These are phyloP conservation scores for Peronospora belbahrii DNA, from an alignment of 352 stramenopile genomes.

Conservation along the genomic window DNA sequence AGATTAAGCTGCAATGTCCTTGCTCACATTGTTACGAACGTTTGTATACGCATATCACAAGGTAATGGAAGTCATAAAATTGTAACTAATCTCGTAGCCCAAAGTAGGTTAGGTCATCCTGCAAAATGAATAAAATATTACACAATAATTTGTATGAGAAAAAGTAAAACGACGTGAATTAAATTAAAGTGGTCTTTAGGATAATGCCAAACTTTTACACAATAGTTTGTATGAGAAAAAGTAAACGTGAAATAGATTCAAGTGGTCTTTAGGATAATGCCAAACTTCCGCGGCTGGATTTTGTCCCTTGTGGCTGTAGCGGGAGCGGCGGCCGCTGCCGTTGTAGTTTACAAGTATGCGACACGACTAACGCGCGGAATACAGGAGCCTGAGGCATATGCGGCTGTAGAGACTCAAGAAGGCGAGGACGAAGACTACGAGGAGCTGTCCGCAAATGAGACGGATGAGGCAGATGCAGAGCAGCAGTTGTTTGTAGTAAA, in stretches of 20 bases:
- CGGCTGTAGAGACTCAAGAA: conserved; percentile 12
- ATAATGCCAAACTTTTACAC: conserved; percentile 38
- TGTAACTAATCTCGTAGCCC: too few relatives aligned
- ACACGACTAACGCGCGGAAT: conserved; percentile 30
- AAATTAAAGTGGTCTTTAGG: background rate
- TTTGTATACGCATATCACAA: too few relatives aligned
- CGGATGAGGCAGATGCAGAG: conserved; percentile 18
- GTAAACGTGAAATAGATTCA: too few relatives aligned
- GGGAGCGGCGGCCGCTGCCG: conserved; percentile 50
- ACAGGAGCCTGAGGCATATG: conserved; percentile 13
- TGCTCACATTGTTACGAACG: too few relatives aligned
- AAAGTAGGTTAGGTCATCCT: background rate
- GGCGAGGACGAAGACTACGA: conserved; percentile 32
- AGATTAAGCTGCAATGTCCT: too few relatives aligned
- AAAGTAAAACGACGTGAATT: background rate
- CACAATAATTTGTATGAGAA: background rate
- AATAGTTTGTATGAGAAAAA: too few relatives aligned
- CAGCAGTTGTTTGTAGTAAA: conserved; percentile 38
- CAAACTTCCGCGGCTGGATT: conserved; percentile 46
- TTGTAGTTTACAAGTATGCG: conserved; percentile 55
- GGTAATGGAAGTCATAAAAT: too few relatives aligned
- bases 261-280: conserved; percentile 18
- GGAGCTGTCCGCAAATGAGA: conserved; percentile 37
- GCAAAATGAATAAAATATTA: background rate
- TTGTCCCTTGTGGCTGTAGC: conserved; percentile 62